Conservation (phyloP, 306 rosid species). For the Myrica gale region DNA sequence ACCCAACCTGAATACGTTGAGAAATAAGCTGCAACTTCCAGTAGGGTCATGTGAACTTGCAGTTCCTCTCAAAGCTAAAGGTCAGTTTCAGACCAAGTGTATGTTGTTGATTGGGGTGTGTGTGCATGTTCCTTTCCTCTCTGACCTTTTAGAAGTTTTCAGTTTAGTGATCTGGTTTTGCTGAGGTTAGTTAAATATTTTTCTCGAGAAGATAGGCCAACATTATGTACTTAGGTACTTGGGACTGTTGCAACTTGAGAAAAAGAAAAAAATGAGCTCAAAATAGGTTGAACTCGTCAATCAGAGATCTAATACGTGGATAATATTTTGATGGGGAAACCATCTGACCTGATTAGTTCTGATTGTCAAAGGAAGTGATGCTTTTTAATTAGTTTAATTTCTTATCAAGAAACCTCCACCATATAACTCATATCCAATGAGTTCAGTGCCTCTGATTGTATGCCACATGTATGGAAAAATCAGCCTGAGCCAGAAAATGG, state of each 20-base stretch:
- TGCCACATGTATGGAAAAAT: neutral
- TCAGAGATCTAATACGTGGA: neutral
- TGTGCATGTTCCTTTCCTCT: constrained; percentile 1
- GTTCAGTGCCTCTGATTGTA: neutral
- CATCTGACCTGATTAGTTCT: neutral
- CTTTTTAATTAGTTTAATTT: neutral
- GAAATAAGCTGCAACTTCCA: constrained; percentile 71
- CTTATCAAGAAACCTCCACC: neutral
- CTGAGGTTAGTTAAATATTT: neutral
- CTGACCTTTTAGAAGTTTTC: constrained; percentile 2
- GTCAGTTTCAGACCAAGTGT: constrained; percentile 34
- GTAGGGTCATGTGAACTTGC: constrained; percentile 82
- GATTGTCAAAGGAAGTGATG: neutral
- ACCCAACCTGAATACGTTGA: constrained; percentile 55
- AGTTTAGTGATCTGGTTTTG: neutral
- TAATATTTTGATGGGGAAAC: neutral
- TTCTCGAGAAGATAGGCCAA: neutral
- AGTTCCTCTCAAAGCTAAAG: constrained; percentile 79
- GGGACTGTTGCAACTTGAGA: neutral
- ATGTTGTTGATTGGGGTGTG: constrained; percentile 2
- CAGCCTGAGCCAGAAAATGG: neutral
- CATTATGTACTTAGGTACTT: neutral
- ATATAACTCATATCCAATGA: neutral
- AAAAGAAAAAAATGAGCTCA: neutral
- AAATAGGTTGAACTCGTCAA: neutral